Evolutionary conservation across 805 yeast genomes (phyloP).

Genomic region (Diddensiella caesifluorescens): DNA sequence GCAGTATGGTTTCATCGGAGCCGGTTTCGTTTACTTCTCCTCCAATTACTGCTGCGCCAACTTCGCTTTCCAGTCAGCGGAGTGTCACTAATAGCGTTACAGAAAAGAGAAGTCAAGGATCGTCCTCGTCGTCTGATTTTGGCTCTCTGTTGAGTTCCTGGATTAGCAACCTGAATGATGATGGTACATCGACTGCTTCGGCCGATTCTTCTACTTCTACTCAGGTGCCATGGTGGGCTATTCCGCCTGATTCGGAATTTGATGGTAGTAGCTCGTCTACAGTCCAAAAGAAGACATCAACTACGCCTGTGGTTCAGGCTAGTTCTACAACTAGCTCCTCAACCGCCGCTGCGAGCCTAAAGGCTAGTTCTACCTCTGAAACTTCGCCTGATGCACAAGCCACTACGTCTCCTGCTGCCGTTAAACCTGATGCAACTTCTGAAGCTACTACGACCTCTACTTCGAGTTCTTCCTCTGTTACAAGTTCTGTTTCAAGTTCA

Average conservation of each 20-base stretch:
- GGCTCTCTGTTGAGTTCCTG: no score
- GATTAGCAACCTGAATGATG: no score
- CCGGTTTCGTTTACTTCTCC: slow-evolving; percentile 16
- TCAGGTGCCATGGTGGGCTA: slow-evolving; percentile 1
- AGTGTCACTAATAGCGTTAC: no score
- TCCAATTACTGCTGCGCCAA: slow-evolving; percentile 8
- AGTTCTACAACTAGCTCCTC: neutral
- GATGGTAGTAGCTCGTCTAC: no score
- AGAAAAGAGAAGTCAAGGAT: no score
- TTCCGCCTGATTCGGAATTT: neutral
- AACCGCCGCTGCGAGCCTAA: neutral
- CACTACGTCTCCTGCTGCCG: neutral
- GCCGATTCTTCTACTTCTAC: neutral
- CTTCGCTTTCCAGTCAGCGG: slow-evolving; percentile 2
- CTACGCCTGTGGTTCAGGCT: neutral
- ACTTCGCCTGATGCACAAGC: slow-evolving; percentile 6
- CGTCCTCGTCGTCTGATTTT: neutral
- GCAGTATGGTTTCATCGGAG: slow-evolving; percentile 14
- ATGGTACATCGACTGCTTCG: neutral
- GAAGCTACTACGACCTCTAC: slow-evolving; percentile 1
- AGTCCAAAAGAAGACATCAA: no score
- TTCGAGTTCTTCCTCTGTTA: slow-evolving; percentile 10
- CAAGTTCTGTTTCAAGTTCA: neutral
- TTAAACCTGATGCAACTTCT: neutral
- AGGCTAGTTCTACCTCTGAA: neutral